Conservation (phyloP, 1,284 basidiomycete genomes). For the Megacollybia platyphylla region DNA sequence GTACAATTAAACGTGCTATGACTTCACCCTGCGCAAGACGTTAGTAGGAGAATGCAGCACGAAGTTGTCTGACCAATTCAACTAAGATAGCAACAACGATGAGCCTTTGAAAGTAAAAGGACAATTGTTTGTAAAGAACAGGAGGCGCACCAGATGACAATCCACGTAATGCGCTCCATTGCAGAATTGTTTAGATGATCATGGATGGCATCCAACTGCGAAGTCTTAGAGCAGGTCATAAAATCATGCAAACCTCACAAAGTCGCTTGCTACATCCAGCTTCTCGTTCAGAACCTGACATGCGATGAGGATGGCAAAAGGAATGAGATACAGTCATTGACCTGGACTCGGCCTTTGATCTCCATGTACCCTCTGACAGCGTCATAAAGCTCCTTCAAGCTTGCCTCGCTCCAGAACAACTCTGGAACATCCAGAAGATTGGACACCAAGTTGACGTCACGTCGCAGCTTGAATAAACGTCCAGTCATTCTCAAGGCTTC, state of each 20-base stretch:
- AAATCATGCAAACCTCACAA: slow-evolving; percentile 36
- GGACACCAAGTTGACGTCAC: slow-evolving; percentile 86
- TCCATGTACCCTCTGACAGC: slow-evolving; percentile 94
- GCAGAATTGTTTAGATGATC: slow-evolving; percentile 86
- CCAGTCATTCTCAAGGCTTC: slow-evolving; percentile 86
- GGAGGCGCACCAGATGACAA: slow-evolving; percentile 70
- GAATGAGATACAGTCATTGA: too few relatives aligned
- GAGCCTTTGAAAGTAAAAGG: slow-evolving; percentile 32
- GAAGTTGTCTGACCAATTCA: slow-evolving; percentile 41
- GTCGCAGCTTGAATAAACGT: slow-evolving; percentile 76
- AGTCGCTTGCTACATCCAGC: slow-evolving; percentile 76
- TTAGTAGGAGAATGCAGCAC: slow-evolving; percentile 2
- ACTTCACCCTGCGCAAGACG: slow-evolving; percentile 56
- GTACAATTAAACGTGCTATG: slow-evolving; percentile 67
- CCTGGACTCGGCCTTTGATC: slow-evolving; percentile 75
- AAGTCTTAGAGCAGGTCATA: slow-evolving; percentile 4
- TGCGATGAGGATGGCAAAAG: too few relatives aligned
- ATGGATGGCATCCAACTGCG: slow-evolving; percentile 84
- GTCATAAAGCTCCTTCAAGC: slow-evolving; percentile 80
- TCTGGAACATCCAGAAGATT: slow-evolving; percentile 95
- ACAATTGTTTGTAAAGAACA: slow-evolving; percentile 2
- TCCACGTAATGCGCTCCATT: slow-evolving; percentile 92
- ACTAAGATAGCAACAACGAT: slow-evolving; percentile 84
- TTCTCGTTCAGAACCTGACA: slow-evolving; percentile 67
- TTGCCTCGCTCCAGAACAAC: slow-evolving; percentile 92